Evolutionary conservation across 306 rosid genomes (phyloP).

Genomic region (Quercus glauca): DNA sequence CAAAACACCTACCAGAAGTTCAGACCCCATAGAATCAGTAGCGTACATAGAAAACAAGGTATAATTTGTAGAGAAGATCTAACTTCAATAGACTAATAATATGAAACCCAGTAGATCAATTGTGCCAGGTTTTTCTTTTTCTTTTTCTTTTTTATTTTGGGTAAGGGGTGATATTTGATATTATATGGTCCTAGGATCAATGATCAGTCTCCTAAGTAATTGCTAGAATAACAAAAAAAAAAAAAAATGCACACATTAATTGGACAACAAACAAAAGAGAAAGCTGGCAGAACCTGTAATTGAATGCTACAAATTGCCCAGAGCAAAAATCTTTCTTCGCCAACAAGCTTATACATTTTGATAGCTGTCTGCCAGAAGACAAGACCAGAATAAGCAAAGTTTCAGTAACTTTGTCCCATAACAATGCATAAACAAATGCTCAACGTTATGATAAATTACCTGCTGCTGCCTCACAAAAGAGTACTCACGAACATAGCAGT

Average conservation of each 20-base stretch:
- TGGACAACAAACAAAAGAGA: neutral
- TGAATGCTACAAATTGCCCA: conserved; percentile 99
- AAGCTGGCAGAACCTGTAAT: conserved; percentile 69
- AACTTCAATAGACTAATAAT: neutral
- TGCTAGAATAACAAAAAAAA: no score
- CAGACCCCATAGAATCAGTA: conserved; percentile 28
- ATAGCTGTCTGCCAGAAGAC: conserved; percentile 83
- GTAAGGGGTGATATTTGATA: no score
- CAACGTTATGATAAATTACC: conserved; percentile 35
- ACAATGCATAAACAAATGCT: neutral
- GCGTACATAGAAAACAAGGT: neutral
- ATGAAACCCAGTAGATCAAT: neutral
- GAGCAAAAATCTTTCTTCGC: conserved; percentile 90
- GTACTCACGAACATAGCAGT: conserved; percentile 93
- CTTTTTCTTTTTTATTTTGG: no score
- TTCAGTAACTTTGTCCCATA: neutral
- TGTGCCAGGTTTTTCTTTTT: neutral
- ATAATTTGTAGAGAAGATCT: conserved; percentile 1
- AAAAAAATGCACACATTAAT: neutral
- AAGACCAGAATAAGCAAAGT: neutral
- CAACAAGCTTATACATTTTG: conserved; percentile 92
- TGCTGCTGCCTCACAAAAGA: conserved; percentile 98
- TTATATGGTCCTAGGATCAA: no score
- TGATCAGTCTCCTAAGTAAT: no score
- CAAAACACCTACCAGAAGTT: conserved; percentile 62